phyloP scores from a whole-genome alignment of 2,329 filamentous ascomycete genomes.

The Alternaria arborescens region DNA sequence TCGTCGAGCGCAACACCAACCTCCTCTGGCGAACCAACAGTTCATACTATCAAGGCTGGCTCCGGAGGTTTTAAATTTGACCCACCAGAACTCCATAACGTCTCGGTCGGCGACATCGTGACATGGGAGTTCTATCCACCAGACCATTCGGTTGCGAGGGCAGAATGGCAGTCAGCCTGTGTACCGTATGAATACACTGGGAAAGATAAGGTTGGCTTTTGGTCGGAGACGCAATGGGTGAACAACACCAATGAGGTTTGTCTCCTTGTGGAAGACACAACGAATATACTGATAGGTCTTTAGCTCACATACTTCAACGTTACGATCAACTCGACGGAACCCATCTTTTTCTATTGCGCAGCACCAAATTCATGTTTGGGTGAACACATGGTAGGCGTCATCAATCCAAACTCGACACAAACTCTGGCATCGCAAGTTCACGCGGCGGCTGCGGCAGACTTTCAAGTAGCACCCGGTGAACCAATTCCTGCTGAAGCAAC shows the following conservation, averaged over 20 bases:
- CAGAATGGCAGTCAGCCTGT: slow-evolving; percentile 52
- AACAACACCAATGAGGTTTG: slow-evolving; percentile 38
- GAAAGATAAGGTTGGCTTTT: slow-evolving; percentile 42
- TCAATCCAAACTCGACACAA: slow-evolving; percentile 65
- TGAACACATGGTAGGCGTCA: slow-evolving; percentile 77
- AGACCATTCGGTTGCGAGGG: slow-evolving; percentile 55
- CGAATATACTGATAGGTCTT: slow-evolving; percentile 9
- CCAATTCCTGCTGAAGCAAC: slow-evolving; percentile 50
- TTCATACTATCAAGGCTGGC: slow-evolving; percentile 51
- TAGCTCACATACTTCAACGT: slow-evolving; percentile 44
- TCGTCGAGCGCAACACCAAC: slow-evolving; percentile 21
- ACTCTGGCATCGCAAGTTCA: slow-evolving; percentile 40
- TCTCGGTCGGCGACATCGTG: slow-evolving; percentile 51
- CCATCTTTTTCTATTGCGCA: slow-evolving; percentile 55
- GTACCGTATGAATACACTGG: slow-evolving; percentile 50
- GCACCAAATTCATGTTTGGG: slow-evolving; percentile 70
- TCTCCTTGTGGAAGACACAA: neutral
- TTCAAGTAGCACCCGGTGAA: slow-evolving; percentile 51
- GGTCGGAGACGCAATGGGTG: slow-evolving; percentile 39
- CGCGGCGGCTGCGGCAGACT: slow-evolving; percentile 33
- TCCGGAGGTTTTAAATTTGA: slow-evolving; percentile 46
- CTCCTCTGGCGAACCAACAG: slow-evolving; percentile 27
- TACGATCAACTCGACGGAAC: slow-evolving; percentile 46
- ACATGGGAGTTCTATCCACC: slow-evolving; percentile 52
- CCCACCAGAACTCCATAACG: slow-evolving; percentile 48